These are phyloP conservation scores for Boletellus sp. DNA, from an alignment of 1,284 basidiomycete species.

Conservation along the genomic window DNA sequence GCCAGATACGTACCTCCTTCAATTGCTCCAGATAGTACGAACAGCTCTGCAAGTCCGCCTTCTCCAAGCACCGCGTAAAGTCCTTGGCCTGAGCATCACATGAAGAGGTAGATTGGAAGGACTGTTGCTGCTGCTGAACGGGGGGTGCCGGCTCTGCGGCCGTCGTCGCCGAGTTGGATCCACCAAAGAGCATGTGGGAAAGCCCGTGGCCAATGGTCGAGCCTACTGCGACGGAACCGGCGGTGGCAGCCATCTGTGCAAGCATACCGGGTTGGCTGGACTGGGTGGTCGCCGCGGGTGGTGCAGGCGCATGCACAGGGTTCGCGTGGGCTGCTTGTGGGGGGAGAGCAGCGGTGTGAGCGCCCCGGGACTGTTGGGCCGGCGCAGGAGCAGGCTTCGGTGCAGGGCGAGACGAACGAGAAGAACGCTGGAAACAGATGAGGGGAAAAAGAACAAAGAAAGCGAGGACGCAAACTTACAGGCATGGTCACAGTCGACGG, in stretches of 20 bases:
- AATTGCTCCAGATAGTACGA: slow-evolving; percentile 82
- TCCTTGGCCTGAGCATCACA: slow-evolving; percentile 77
- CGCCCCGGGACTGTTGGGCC: slow-evolving; percentile 30
- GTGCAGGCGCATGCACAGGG: slow-evolving; percentile 44
- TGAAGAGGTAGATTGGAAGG: slow-evolving; percentile 40
- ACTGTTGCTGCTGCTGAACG: slow-evolving; percentile 36
- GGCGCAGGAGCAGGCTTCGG: slow-evolving; percentile 47
- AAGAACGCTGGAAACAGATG: slow-evolving; percentile 47
- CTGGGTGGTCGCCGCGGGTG: slow-evolving; percentile 25
- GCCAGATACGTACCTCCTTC: slow-evolving; percentile 60
- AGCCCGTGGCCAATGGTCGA: slow-evolving; percentile 83
- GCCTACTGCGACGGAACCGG: slow-evolving; percentile 82
- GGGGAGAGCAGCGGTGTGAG: slow-evolving; percentile 30
- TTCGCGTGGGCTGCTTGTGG: slow-evolving; percentile 37
- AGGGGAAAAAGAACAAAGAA: background rate
- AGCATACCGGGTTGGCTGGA: slow-evolving; percentile 64
- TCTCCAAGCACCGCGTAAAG: slow-evolving; percentile 76
- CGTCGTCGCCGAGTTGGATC: slow-evolving; percentile 41
- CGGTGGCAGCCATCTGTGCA: slow-evolving; percentile 84
- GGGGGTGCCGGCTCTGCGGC: slow-evolving; percentile 40
- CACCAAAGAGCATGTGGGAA: slow-evolving; percentile 81
- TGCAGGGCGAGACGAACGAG: slow-evolving; percentile 60
- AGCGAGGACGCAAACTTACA: slow-evolving; percentile 42
- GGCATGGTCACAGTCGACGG: slow-evolving; percentile 46
- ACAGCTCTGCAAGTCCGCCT: slow-evolving; percentile 71